phyloP scores from a whole-genome alignment of 768 basidiomycete genomes.

The Gautieria morchelliformis region DNA sequence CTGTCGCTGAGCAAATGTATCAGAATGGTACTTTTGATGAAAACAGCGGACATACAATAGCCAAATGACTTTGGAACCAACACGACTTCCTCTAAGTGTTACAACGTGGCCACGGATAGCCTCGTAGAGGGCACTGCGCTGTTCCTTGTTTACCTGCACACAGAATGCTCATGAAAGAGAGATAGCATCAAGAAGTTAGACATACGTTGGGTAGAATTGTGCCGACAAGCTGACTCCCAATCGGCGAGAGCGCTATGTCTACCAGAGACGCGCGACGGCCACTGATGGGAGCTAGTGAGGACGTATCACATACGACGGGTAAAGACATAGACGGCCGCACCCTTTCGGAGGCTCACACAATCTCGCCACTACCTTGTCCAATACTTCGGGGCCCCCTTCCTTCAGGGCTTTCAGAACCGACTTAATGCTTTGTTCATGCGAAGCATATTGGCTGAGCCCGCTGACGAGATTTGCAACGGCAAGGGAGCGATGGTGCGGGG shows the following conservation, averaged over 20 bases:
- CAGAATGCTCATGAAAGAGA: conserved; percentile 8
- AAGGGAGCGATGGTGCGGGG: conserved; percentile 61
- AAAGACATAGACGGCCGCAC: conserved; percentile 25
- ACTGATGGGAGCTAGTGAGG: conserved; percentile 18
- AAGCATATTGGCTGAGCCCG: conserved; percentile 71
- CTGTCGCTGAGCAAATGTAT: conserved; percentile 35
- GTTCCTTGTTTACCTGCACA: conserved; percentile 72
- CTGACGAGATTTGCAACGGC: conserved; percentile 69
- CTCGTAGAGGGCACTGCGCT: conserved; percentile 71
- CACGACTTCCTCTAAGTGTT: conserved; percentile 84
- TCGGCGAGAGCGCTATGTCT: conserved; percentile 73
- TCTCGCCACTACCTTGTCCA: conserved; percentile 63
- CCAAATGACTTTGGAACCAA: conserved; percentile 89
- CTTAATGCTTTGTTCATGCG: conserved; percentile 81
- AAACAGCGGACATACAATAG: conserved; percentile 43
- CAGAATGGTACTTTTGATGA: neutral
- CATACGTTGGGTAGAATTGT: conserved; percentile 68
- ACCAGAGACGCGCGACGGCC: conserved; percentile 79
- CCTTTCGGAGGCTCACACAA: conserved; percentile 84
- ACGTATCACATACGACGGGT: neutral
- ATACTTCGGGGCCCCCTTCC: conserved; percentile 69
- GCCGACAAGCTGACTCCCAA: conserved; percentile 80
- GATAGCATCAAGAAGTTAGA: neutral
- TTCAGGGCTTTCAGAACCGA: conserved; percentile 81
- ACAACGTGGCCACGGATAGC: conserved; percentile 84